Evolutionary conservation across 2,329 filamentous ascomycete species (phyloP).

Genomic region (Talaromyces sp.): DNA sequence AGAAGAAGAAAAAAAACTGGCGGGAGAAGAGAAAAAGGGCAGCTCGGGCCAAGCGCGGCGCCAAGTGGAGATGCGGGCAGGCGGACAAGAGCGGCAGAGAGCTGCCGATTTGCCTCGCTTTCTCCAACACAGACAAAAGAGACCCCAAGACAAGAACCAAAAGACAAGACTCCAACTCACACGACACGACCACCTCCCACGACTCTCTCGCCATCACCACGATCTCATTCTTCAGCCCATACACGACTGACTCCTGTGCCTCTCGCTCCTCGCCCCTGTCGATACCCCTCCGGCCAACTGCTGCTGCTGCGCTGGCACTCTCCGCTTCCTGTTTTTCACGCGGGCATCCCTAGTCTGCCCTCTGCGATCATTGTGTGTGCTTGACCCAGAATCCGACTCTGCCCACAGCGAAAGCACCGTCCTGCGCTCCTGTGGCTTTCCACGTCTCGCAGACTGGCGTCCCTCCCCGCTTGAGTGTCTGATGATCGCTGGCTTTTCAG

Average conservation of each 20-base stretch:
- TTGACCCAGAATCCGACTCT: not conserved
- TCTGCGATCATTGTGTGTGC: not conserved
- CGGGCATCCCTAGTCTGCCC: not conserved
- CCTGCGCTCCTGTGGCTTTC: not conserved
- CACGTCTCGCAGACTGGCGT: not conserved
- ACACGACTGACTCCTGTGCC: not conserved
- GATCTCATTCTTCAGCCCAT: not conserved
- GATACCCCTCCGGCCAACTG: not conserved
- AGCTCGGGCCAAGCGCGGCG: conserved; percentile 15
- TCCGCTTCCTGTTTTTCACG: not conserved
- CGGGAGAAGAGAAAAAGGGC: conserved; percentile 23
- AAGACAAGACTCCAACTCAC: no score
- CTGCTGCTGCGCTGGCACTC: not conserved
- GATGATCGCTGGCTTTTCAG: conserved; percentile 33
- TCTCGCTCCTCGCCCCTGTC: not conserved
- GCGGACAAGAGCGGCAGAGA: conserved; percentile 9
- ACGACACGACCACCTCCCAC: not conserved
- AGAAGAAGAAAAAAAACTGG: conserved; percentile 16
- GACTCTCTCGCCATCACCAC: not conserved
- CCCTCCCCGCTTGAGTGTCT: conserved; percentile 13
- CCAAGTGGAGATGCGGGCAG: not conserved
- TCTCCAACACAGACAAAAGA: not conserved
- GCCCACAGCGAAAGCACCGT: not conserved
- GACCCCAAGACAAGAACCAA: not conserved
- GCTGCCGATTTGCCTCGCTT: conserved; percentile 9